Percentiles rank a stretch among this genome's conserved stretches.
Evolutionary conservation across 208 protist species (phyloP).

Genomic region (Balamuthia mandrillaris): DNA sequence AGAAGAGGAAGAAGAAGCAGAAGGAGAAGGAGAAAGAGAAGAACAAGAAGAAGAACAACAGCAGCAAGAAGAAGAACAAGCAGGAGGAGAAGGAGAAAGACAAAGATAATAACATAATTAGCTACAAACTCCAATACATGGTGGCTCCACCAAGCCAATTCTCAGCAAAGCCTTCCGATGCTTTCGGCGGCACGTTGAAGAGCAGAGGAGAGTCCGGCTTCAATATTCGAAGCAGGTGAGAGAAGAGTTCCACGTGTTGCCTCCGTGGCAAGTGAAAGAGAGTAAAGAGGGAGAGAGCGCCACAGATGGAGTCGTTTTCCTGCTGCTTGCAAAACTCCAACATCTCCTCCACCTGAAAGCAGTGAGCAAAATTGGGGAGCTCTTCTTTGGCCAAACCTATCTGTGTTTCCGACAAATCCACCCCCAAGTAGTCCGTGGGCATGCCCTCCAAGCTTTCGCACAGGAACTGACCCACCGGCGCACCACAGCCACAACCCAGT

Average conservation of each 20-base stretch:
- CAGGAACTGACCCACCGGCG: not conserved
- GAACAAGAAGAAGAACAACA: not conserved
- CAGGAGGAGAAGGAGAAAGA: not conserved
- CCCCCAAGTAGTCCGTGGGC: not conserved
- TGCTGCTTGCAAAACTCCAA: slow-evolving; percentile 21
- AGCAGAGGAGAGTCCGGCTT: not conserved
- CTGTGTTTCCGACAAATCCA: slow-evolving; percentile 14
- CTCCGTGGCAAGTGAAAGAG: slow-evolving; percentile 1
- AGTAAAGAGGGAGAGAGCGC: slow-evolving; percentile 5
- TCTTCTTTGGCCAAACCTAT: not conserved
- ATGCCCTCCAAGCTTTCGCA: not conserved
- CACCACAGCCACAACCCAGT: slow-evolving; percentile 9
- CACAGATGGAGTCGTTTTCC: slow-evolving; percentile 14
- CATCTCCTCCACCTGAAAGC: slow-evolving; percentile 20
- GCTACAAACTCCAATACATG: slow-evolving; percentile 25
- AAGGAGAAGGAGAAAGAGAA: not conserved
- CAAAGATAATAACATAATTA: too few species aligned
- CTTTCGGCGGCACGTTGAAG: not conserved
- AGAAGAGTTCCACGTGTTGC: slow-evolving; percentile 24
- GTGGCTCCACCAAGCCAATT: slow-evolving; percentile 23
- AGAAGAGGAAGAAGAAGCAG: not conserved
- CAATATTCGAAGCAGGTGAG: not conserved
- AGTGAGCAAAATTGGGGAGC: not conserved
- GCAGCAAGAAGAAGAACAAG: not conserved
- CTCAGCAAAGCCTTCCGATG: not conserved